A percentile compares a stretch with the other conserved stretches of the same genome.
Evolutionary conservation across 2,329 filamentous ascomycete species (phyloP).

Genomic region (Monosporascus sp.): DNA sequence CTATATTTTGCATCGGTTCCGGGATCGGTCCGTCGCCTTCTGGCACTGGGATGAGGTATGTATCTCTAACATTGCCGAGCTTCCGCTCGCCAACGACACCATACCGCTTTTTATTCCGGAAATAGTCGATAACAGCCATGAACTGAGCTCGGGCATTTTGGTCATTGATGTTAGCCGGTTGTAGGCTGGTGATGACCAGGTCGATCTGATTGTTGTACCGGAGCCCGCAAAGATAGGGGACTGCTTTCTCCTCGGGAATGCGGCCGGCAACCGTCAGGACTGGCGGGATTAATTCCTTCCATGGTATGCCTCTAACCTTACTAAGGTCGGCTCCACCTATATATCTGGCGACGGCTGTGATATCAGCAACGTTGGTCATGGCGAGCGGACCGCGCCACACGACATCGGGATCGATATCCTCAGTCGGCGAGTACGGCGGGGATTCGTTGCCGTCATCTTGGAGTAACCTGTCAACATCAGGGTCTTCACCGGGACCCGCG

Average conservation of each 20-base stretch:
- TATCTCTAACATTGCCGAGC: slow-evolving; percentile 73
- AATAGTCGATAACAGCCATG: slow-evolving; percentile 79
- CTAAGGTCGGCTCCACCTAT: slow-evolving; percentile 79
- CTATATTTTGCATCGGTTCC: slow-evolving; percentile 83
- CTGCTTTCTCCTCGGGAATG: slow-evolving; percentile 76
- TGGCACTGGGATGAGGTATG: slow-evolving; percentile 84
- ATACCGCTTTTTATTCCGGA: slow-evolving; percentile 74
- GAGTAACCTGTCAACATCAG: slow-evolving; percentile 84
- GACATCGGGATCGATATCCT: slow-evolving; percentile 65
- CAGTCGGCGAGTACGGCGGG: slow-evolving; percentile 77
- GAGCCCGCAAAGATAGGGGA: slow-evolving; percentile 85
- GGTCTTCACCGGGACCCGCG: slow-evolving; percentile 64
- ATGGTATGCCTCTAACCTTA: slow-evolving; percentile 46
- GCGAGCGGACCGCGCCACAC: slow-evolving; percentile 72
- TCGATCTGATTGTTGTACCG: slow-evolving; percentile 79
- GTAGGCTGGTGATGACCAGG: slow-evolving; percentile 72
- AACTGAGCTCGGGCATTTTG: slow-evolving; percentile 59
- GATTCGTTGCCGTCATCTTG: slow-evolving; percentile 76
- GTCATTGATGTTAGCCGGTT: slow-evolving; percentile 50
- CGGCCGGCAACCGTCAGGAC: slow-evolving; percentile 69
- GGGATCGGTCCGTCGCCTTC: slow-evolving; percentile 67
- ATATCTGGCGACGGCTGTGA: slow-evolving; percentile 72
- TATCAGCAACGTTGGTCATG: slow-evolving; percentile 74
- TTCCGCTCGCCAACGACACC: slow-evolving; percentile 79
- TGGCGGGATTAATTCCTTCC: slow-evolving; percentile 70